These are phyloP conservation scores for Platanus orientalis DNA, from an alignment of 164 flowering plant species.

Conservation along the genomic window DNA sequence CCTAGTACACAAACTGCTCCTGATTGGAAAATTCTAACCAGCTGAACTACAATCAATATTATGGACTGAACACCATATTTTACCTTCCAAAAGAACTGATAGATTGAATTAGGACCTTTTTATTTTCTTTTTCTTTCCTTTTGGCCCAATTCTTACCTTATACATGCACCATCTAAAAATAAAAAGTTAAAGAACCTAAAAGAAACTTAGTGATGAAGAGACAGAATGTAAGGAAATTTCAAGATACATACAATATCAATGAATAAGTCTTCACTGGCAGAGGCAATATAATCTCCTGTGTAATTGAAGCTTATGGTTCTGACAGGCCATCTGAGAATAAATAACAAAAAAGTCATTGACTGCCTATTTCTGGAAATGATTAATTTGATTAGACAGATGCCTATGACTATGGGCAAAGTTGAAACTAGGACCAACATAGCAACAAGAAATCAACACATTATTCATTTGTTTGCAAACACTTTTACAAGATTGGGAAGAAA, in stretches of 20 bases:
- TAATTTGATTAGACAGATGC: no score
- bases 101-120: neutral
- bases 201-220: neutral
- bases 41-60: no score
- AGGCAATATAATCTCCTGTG: constrained; percentile 90
- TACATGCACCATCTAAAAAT: neutral
- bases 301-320: constrained; percentile 93
- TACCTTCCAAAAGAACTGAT: no score
- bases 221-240: neutral
- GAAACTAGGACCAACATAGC: neutral
- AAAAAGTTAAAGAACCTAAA: no score
- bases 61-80: no score
- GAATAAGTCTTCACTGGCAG: constrained; percentile 96
- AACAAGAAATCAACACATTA: neutral
- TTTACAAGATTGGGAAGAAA: no score
- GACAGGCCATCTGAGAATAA: constrained; percentile 82
- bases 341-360: constrained; percentile 7
- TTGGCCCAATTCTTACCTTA: no score
- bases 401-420: neutral
- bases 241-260: constrained; percentile 72
- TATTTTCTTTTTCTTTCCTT: neutral
- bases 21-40: no score
- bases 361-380: neutral
- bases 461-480: no score
- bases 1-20: no score